These are phyloP conservation scores for Pseudoneurospora amorphoporcata DNA, from an alignment of 495 filamentous ascomycete genomes.

Conservation along the genomic window DNA sequence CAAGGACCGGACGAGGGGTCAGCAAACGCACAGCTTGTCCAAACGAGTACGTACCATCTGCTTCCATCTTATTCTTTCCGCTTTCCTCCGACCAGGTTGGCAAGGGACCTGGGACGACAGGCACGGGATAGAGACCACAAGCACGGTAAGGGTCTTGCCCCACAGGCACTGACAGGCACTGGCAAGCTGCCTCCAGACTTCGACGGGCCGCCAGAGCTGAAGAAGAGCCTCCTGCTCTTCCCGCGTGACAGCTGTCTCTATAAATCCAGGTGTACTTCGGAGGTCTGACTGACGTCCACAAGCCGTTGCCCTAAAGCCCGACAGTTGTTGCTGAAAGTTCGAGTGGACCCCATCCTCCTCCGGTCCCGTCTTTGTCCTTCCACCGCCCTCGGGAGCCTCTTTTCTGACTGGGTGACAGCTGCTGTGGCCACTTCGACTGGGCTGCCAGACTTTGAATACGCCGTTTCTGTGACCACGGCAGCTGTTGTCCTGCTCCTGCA, in stretches of 20 bases:
- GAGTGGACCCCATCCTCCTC: not conserved
- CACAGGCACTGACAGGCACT: not conserved
- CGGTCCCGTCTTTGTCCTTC: not conserved
- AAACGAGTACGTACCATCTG: not conserved
- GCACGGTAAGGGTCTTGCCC: not conserved
- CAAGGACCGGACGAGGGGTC: not conserved
- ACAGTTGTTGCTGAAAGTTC: not conserved
- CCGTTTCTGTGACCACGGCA: no score
- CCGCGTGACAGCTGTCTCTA: not conserved
- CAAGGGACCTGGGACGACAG: not conserved
- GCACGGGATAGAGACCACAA: not conserved
- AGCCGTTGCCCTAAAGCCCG: not conserved
- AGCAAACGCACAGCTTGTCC: not conserved
- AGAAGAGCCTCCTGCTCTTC: not conserved
- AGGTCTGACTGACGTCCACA: not conserved
- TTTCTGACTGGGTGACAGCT: no score
- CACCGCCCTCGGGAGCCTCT: no score
- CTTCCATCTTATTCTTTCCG: not conserved
- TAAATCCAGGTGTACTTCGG: not conserved
- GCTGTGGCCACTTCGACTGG: no score
- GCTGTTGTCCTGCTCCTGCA: no score
- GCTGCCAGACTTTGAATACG: no score
- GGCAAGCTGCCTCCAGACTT: not conserved
- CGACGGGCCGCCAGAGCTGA: not conserved
- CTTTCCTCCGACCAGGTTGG: not conserved